phyloP scores from a whole-genome alignment of 1,139 yeast species.

The Sugiyamaella neomexicana region DNA sequence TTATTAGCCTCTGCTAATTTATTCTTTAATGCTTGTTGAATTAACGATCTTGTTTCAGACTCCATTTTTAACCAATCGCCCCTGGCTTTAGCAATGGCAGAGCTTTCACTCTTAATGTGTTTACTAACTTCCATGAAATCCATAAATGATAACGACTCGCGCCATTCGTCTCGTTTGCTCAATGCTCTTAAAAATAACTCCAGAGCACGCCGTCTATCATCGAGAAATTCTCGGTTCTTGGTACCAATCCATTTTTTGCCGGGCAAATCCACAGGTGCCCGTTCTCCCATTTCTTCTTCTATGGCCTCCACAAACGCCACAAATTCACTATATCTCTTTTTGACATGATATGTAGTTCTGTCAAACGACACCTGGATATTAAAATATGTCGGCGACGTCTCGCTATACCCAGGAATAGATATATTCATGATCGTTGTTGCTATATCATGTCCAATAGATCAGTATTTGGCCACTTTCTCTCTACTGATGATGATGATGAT shows the following conservation, averaged over 20 bases:
- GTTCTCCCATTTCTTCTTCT: constrained; percentile 47
- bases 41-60: constrained; percentile 30
- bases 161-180: constrained; percentile 39
- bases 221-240: constrained; percentile 34
- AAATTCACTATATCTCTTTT: constrained; percentile 56
- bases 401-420: constrained; percentile 37
- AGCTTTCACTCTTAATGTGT: constrained; percentile 25
- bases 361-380: constrained; percentile 40
- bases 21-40: constrained; percentile 29
- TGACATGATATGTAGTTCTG: constrained; percentile 37
- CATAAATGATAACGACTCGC: constrained; percentile 37
- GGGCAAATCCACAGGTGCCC: constrained; percentile 53
- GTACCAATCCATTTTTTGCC: constrained; percentile 41
- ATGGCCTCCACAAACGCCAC: constrained; percentile 47
- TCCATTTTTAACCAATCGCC: constrained; percentile 37
- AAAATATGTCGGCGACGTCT: constrained; percentile 42
- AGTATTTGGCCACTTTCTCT: no score
- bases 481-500: no score
- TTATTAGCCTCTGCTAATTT: not conserved
- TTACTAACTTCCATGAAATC: constrained; percentile 36
- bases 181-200: constrained; percentile 40
- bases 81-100: constrained; percentile 18
- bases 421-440: constrained; percentile 31
- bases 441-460: no score
- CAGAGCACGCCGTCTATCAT: constrained; percentile 38